Evolutionary conservation across 208 protist species (phyloP), one percentile per base, ranked within the genome.

Genomic region (Crithidia mellificae): DNA sequence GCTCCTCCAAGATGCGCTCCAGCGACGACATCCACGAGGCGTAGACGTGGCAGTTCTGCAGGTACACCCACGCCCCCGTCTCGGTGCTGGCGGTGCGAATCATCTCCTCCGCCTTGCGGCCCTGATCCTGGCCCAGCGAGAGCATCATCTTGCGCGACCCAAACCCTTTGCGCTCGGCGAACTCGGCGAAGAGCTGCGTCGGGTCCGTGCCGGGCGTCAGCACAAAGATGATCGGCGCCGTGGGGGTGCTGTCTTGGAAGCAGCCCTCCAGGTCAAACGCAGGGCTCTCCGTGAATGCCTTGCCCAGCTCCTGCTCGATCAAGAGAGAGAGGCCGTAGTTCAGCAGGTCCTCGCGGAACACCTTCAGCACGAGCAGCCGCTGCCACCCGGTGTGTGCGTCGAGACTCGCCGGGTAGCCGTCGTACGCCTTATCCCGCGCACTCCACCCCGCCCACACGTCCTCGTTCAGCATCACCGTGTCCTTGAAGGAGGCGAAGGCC

Each of bases 41-140:
- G 83, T 95, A 95, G 19, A 98, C 90, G 83, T 98, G 96, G 66
- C 96, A 98, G 73, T 98, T 98, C 70, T 98, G 93, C 46, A 99
- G 74, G 68, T 96, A 98, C 29, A 99, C 95, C 97, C 96, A 98
- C 74, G 86, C 78, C 20, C 93, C 93, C 2, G 70, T 61, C 66
- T 92, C 84, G 11, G 64, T 75, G 59, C 77, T 85, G 27, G 70
- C 91, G 22, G 74, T 72, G 29, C 80, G 77, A 74, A 97, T 96
- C 88, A 96, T 94, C 69, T 92, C 85, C 71, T 95, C 85, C 30
- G 93, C 93, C 64, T 97, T 97, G 25, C 70, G 65, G 44, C 94
- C 97, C 75, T 98, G 97, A 57, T 97, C 97, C 79, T 98, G 97
- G n/a, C 97, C 97, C 15, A 98, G 85, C 36, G 95, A 98, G 14